These are phyloP conservation scores for Curvularia lunata DNA, from an alignment of 2,329 filamentous ascomycete species.

Conservation along the genomic window DNA sequence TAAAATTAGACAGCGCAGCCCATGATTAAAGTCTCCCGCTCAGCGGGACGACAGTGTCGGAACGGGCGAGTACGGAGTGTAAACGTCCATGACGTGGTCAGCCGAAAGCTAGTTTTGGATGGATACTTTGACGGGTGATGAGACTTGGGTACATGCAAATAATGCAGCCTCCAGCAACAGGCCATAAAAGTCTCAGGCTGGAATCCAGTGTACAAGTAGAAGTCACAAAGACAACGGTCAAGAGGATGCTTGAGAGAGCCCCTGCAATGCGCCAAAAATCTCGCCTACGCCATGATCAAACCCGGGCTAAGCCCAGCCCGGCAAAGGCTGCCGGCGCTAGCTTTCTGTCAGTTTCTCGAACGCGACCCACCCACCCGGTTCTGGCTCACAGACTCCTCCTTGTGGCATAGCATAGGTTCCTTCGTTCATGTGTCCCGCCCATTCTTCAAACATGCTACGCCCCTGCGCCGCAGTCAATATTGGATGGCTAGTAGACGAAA, in stretches of 20 bases:
- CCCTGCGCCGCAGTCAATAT: slow-evolving; percentile 27
- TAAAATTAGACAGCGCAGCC: slow-evolving; percentile 18
- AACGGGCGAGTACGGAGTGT: neutral
- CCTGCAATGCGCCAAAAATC: slow-evolving; percentile 31
- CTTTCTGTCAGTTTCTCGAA: slow-evolving; percentile 22
- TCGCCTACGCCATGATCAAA: slow-evolving; percentile 17
- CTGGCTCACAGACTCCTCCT: slow-evolving; percentile 10
- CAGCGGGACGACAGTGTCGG: neutral
- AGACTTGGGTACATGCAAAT: neutral
- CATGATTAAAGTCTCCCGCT: slow-evolving; percentile 13
- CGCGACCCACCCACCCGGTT: slow-evolving; percentile 15
- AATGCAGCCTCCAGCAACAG: no score
- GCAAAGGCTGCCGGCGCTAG: slow-evolving; percentile 20
- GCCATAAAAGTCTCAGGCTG: no score
- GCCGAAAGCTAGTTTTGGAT: neutral
- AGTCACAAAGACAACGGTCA: neutral
- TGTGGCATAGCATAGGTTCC: slow-evolving; percentile 21
- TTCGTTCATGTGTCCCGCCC: slow-evolving; percentile 28
- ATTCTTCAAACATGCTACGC: slow-evolving; percentile 28
- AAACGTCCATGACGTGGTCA: neutral
- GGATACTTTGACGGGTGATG: neutral
- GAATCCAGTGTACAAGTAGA: neutral
- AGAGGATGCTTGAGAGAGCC: slow-evolving; percentile 14
- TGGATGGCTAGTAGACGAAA: slow-evolving; percentile 37
- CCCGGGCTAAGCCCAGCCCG: slow-evolving; percentile 22